Percentiles rank a stretch among this genome's conserved stretches.
These are phyloP conservation scores for Delitschia confertaspora DNA, from an alignment of 495 filamentous ascomycete species.

Conservation along the genomic window DNA sequence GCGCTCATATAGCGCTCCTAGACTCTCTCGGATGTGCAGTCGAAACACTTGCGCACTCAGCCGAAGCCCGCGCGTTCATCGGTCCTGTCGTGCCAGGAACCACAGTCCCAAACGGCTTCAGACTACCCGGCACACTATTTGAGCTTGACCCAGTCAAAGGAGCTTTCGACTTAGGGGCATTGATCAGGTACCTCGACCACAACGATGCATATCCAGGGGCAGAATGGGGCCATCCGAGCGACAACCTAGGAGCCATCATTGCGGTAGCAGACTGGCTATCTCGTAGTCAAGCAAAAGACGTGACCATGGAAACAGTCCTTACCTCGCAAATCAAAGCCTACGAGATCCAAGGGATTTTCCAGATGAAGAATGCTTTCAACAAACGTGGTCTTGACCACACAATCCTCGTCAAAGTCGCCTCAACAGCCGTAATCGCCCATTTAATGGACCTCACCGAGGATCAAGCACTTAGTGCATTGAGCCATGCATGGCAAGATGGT, in stretches of 20 bases:
- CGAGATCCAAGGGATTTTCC: slow-evolving; percentile 42
- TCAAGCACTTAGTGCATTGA: not conserved
- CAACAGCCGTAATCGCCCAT: slow-evolving; percentile 35
- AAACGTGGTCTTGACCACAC: slow-evolving; percentile 39
- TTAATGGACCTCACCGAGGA: slow-evolving; percentile 31
- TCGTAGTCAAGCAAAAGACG: slow-evolving; percentile 29
- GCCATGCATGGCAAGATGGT: slow-evolving; percentile 27
- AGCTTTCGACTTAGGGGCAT: slow-evolving; percentile 39
- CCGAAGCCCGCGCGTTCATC: no score
- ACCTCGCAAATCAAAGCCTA: slow-evolving; percentile 40
- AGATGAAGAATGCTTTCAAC: slow-evolving; percentile 39
- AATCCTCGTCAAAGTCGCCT: slow-evolving; percentile 41
- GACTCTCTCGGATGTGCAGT: no score
- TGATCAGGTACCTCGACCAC: slow-evolving; percentile 42
- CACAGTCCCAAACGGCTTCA: slow-evolving; percentile 35
- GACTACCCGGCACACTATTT: slow-evolving; percentile 37
- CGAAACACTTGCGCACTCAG: no score
- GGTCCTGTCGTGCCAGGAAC: no score
- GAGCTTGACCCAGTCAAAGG: slow-evolving; percentile 38
- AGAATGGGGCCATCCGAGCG: slow-evolving; percentile 44
- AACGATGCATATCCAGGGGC: slow-evolving; percentile 39
- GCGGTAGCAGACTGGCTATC: slow-evolving; percentile 36
- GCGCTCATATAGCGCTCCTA: no score
- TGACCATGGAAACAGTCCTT: slow-evolving; percentile 29
- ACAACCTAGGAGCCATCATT: slow-evolving; percentile 41